Base-by-base conservation (phyloP, 2,329 filamentous ascomycete genomes). In the Aspergillus versicolor region DNA sequence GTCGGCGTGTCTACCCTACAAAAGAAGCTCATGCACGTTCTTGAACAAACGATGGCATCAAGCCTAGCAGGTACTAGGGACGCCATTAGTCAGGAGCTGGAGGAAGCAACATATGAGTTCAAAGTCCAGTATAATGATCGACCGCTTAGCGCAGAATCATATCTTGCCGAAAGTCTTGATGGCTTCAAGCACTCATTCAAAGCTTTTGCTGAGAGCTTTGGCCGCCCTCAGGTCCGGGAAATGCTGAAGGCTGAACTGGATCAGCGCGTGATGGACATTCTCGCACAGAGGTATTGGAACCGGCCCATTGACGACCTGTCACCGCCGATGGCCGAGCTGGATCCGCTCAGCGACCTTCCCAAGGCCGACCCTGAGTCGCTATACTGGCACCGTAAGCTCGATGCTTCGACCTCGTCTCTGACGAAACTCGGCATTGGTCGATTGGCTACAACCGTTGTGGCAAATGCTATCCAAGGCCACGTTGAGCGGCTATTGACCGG, bases 111-210 rank as follows among this genome's bases (percentile, higher is more conserved):
- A 0, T 99, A 99, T 70, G 93, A 99, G 75, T 99, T 96, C 82
- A 99, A 99, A 73, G 94, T 99, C 5, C 95, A 99, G 73, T 99
- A 99, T 77, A 99, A 99, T 69, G 94, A 99, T 72, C 87, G 94
- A 6, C 91, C 93, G 1, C 80, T 99, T 37, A 96, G 91, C 50
- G 94, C 94, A 2, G 94, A 99, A 72, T 96, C 93, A 4, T 99
- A 99, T 71, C 84, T 99, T 40, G 94, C 94, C 2, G 94, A 97
- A 73, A 96, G 90, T 64, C 79, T 99, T 3, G 94, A 99, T 73
- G 88, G 88, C 19, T 97, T 99, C 82, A 99, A 99, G 76, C 95
- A 97, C 74, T 91, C 91, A 0, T 99, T 99, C 78, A 97, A 96
- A 72, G 88, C 90, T 64, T 96, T 97, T 69, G 88, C 91, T 0